Conservation (phyloP, 73 alveolate genomes). For the Diophrys sp. region DNA sequence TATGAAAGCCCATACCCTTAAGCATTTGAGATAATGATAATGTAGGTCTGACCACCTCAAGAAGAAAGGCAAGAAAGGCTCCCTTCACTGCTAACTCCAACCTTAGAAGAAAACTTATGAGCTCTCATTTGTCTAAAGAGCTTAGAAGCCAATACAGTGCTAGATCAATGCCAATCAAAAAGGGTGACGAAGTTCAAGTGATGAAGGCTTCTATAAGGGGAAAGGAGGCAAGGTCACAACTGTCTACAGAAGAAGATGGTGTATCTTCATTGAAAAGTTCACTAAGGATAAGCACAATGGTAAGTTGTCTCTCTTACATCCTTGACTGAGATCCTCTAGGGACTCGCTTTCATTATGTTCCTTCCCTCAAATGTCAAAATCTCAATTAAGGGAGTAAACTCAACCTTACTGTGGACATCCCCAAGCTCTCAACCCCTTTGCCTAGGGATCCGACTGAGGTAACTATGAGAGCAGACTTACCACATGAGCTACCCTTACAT, state of each 20-base stretch:
- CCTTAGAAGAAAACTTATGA: slow-evolving; percentile 86
- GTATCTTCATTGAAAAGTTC: slow-evolving; percentile 87
- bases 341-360: too few species aligned
- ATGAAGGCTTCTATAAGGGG: slow-evolving; percentile 72
- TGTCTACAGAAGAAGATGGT: slow-evolving; percentile 94
- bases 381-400: too few species aligned
- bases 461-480: too few species aligned
- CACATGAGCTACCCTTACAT: too few species aligned
- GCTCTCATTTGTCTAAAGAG: slow-evolving; percentile 80
- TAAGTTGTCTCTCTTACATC: slow-evolving; percentile 11
- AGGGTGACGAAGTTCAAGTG: slow-evolving; percentile 74
- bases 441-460: too few species aligned
- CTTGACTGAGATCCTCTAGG: too few species aligned
- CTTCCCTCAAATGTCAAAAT: too few species aligned
- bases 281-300: slow-evolving; percentile 85
- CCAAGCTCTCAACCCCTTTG: too few species aligned
- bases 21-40: too few species aligned
- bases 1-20: too few species aligned
- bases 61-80: slow-evolving; percentile 90
- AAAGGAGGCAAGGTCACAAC: slow-evolving; percentile 90
- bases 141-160: slow-evolving; percentile 81
- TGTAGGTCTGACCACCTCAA: slow-evolving; percentile 67
- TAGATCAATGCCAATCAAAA: slow-evolving; percentile 93
- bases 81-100: slow-evolving; percentile 90
- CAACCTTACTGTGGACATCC: too few species aligned